These are phyloP conservation scores for Paramarasmius palmivorus DNA, from an alignment of 1,284 basidiomycete species.

Conservation along the genomic window DNA sequence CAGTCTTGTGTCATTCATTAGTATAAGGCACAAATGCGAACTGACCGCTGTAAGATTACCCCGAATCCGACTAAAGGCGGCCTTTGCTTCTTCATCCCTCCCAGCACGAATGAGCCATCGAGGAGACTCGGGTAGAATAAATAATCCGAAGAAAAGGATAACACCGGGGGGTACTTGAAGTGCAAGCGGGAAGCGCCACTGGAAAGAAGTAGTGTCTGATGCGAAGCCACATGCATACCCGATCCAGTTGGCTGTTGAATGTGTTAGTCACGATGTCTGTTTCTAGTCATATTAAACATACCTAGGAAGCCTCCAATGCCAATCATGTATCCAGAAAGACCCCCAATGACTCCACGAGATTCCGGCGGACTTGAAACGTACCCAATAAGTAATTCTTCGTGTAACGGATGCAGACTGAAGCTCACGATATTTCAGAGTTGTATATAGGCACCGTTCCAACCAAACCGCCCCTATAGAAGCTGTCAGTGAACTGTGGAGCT, in stretches of 20 bases:
- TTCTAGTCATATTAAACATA: background rate
- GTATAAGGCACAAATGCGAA: background rate
- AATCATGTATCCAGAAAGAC: slow-evolving; percentile 20
- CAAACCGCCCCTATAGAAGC: slow-evolving; percentile 13
- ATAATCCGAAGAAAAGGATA: slow-evolving; percentile 17
- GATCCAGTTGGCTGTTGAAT: slow-evolving; percentile 17
- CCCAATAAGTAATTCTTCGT: no score
- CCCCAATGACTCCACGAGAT: slow-evolving; percentile 18
- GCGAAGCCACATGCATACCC: slow-evolving; percentile 18
- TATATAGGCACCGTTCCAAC: slow-evolving; percentile 21
- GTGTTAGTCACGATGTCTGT: background rate
- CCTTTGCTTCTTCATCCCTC: slow-evolving; percentile 14
- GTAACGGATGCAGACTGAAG: no score
- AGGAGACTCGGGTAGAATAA: slow-evolving; percentile 16
- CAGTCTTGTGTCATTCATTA: background rate
- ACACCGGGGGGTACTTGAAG: slow-evolving; percentile 19
- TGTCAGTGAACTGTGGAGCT: background rate
- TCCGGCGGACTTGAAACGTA: slow-evolving; percentile 16
- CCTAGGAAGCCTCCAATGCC: slow-evolving; percentile 14
- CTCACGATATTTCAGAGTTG: slow-evolving; percentile 22
- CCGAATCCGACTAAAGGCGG: slow-evolving; percentile 13
- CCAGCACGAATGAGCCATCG: slow-evolving; percentile 15
- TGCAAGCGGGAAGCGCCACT: slow-evolving; percentile 20
- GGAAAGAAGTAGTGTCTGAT: slow-evolving; percentile 10
- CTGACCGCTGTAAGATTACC: slow-evolving; percentile 13